Conservation (phyloP, 139 green algal genomes). For the Pycnococcus provasolii region DNA sequence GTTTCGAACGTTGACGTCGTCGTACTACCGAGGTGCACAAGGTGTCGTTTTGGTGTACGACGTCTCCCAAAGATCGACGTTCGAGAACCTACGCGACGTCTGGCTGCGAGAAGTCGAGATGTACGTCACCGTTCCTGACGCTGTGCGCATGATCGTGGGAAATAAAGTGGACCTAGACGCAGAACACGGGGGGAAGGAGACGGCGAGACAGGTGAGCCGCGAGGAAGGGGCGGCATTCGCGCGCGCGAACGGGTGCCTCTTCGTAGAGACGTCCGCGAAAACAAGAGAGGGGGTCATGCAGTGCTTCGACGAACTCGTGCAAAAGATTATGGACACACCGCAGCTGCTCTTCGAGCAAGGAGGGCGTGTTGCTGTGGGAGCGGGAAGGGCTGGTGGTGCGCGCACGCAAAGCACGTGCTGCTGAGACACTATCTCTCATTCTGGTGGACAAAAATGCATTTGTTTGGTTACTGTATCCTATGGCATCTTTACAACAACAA, state of each 20-base stretch:
- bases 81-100: conserved; percentile 66
- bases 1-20: conserved; percentile 90
- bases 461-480: too few species aligned
- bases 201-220: conserved; percentile 54
- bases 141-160: conserved; percentile 88
- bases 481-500: too few species aligned
- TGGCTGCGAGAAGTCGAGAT: conserved; percentile 92
- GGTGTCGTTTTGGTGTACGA: conserved; percentile 84
- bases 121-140: conserved; percentile 77
- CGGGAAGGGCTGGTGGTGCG: too few species aligned
- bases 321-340: conserved; percentile 54
- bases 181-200: conserved; percentile 28
- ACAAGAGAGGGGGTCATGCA: conserved; percentile 50
- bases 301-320: conserved; percentile 80
- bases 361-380: background rate
- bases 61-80: conserved; percentile 76
- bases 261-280: conserved; percentile 85
- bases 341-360: conserved; percentile 31
- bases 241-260: conserved; percentile 66
- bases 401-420: too few species aligned
- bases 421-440: too few species aligned
- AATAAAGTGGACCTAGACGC: conserved; percentile 75
- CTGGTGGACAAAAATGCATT: too few species aligned
- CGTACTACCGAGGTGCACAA: conserved; percentile 88
- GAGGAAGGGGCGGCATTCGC: conserved; percentile 70